These are phyloP conservation scores for Lentinula edodes DNA, from an alignment of 768 basidiomycete genomes.

Conservation along the genomic window DNA sequence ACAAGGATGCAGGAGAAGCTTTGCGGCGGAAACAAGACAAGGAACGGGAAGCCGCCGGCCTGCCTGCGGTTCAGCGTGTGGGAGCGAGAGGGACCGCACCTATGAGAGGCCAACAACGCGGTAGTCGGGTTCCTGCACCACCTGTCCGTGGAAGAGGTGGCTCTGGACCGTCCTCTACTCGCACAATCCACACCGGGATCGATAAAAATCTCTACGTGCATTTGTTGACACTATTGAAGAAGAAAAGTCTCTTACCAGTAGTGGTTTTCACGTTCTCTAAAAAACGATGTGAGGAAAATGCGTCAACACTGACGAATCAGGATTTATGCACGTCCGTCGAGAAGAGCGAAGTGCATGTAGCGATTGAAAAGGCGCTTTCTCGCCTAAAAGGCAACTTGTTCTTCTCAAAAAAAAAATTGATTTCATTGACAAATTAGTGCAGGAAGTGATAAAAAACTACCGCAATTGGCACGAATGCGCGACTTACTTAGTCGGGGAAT, in stretches of 20 bases:
- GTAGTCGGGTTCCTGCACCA: conserved; percentile 32
- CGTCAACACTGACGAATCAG: conserved; percentile 77
- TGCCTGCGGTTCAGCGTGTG: conserved; percentile 78
- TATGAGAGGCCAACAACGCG: conserved; percentile 54
- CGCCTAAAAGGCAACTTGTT: conserved; percentile 72
- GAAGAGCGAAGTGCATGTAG: conserved; percentile 95
- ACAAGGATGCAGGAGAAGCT: conserved; percentile 87
- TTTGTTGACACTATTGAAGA: conserved; percentile 79
- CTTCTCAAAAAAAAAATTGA: conserved; percentile 2
- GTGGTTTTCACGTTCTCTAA: conserved; percentile 98
- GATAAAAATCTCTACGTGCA: conserved; percentile 96
- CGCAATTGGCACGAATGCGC: conserved; percentile 88
- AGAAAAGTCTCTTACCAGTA: conserved; percentile 83
- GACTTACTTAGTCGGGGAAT: conserved; percentile 89
- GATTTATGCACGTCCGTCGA: conserved; percentile 87
- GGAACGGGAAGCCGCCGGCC: conserved; percentile 91
- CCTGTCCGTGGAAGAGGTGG: conserved; percentile 30
- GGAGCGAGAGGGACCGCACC: conserved; percentile 70
- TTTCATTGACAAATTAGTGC: conserved; percentile 8
- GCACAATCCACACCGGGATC: conserved; percentile 59
- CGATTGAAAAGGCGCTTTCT: conserved; percentile 86
- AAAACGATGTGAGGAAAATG: conserved; percentile 96
- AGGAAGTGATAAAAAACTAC: conserved; percentile 90
- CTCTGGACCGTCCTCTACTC: conserved; percentile 20
- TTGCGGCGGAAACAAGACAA: conserved; percentile 94